phyloP scores from a whole-genome alignment of 345 rosid species.

The Hibiscus mutabilis region DNA sequence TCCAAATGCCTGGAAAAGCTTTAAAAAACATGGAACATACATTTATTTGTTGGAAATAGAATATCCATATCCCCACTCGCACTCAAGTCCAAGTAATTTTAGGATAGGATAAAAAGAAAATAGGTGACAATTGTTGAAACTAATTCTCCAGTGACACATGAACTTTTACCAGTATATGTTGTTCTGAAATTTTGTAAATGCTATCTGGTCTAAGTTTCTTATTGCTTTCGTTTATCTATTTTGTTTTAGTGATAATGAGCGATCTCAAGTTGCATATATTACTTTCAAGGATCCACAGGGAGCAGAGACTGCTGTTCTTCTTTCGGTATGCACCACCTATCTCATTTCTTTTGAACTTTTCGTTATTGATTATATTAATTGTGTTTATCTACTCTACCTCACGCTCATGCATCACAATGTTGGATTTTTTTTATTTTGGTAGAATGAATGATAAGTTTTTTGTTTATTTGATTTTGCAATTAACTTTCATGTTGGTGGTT shows the following conservation, averaged over 20 bases:
- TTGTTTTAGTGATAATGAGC: conserved; percentile 42
- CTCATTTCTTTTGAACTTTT: conserved; percentile 2
- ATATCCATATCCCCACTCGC: not conserved
- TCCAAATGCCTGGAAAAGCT: not conserved
- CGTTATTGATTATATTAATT: not conserved
- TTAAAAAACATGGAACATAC: not conserved
- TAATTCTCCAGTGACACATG: not conserved
- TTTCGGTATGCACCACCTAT: conserved; percentile 50
- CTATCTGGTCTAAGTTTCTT: not conserved
- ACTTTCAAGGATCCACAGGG: conserved; percentile 79
- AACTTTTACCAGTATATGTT: not conserved
- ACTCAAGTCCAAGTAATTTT: not conserved
- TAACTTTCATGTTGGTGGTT: not conserved
- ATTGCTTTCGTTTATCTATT: not conserved
- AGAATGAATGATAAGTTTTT: not conserved
- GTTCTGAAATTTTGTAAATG: not conserved
- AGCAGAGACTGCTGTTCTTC: conserved; percentile 83
- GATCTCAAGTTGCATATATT: conserved; percentile 57
- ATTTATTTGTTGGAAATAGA: not conserved
- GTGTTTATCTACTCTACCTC: too few relatives aligned
- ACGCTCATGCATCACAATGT: not conserved
- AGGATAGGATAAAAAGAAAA: not conserved
- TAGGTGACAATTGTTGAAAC: too few relatives aligned
- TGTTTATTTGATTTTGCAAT: not conserved
- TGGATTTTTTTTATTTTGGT: not conserved